These are phyloP conservation scores for Pseudogymnoascus sp. DNA, from an alignment of 2,329 filamentous ascomycete species.

Conservation along the genomic window DNA sequence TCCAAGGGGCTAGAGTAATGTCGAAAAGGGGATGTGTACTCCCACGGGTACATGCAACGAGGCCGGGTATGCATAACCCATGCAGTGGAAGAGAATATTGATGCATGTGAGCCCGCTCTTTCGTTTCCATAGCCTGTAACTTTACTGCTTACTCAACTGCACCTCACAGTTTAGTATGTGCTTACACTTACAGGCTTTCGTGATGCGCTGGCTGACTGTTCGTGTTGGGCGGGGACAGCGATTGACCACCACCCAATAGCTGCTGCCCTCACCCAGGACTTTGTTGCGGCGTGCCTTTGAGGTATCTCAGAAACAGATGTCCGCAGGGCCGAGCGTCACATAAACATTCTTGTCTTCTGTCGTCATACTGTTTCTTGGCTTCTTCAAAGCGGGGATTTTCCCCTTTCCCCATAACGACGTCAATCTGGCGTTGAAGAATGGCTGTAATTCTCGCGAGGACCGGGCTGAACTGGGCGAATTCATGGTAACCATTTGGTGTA, in stretches of 20 bases:
- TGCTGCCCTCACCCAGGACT: not conserved
- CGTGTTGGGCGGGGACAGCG: not conserved
- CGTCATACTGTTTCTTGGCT: not conserved
- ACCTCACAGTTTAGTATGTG: conserved; percentile 7
- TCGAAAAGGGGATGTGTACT: not conserved
- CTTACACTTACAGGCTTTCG: not conserved
- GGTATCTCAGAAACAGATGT: not conserved
- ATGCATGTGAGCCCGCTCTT: not conserved
- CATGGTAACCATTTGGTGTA: not conserved
- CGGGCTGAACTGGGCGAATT: not conserved
- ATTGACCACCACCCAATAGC: not conserved
- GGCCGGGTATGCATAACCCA: not conserved
- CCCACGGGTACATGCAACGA: not conserved
- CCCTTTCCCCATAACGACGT: not conserved
- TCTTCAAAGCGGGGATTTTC: not conserved
- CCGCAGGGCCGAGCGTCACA: not conserved
- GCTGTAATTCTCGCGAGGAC: not conserved
- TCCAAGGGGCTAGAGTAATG: not conserved
- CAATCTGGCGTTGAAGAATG: not conserved
- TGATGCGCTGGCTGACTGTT: conserved; percentile 4
- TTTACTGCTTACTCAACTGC: conserved; percentile 2
- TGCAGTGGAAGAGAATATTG: not conserved
- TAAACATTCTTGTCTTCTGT: not conserved
- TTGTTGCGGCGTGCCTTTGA: not conserved
- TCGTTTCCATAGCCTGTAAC: not conserved